Conservation (phyloP, 2,329 filamentous ascomycete species). For the Cladophialophora exuberans region DNA sequence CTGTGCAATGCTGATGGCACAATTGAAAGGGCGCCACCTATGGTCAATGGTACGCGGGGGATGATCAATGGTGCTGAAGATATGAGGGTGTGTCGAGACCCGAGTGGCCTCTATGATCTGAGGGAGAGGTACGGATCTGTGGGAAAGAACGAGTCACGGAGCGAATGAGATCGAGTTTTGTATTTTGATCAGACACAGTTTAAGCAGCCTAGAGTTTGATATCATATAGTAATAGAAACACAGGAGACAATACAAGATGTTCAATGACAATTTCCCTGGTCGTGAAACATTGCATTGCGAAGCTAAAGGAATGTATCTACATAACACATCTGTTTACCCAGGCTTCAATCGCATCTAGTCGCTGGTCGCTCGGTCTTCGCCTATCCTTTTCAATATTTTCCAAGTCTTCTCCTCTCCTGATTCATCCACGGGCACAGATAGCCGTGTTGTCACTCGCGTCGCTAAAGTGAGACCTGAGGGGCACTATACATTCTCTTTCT, state of each 20-base stretch:
- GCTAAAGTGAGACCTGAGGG: neutral
- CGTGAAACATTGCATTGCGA: neutral
- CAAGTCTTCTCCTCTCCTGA: neutral
- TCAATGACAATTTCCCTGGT: neutral
- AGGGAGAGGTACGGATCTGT: neutral
- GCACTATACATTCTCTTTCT: too few relatives aligned
- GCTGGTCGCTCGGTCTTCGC: neutral
- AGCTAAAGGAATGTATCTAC: neutral
- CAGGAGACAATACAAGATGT: neutral
- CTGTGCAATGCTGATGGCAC: neutral
- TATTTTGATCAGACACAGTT: neutral
- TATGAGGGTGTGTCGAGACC: neutral
- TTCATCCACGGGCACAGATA: neutral
- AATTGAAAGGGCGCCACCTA: neutral
- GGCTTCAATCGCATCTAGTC: neutral
- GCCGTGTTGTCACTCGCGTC: neutral
- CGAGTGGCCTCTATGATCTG: neutral
- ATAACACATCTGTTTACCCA: too few relatives aligned
- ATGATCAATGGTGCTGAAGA: neutral
- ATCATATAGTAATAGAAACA: neutral
- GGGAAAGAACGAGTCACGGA: neutral
- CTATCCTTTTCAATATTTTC: neutral
- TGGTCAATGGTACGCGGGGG: neutral
- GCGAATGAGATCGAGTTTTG: neutral
- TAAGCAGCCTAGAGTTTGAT: too few relatives aligned